These are phyloP conservation scores for Exserohilum turcica DNA, from an alignment of 2,329 filamentous ascomycete species.

Conservation along the genomic window DNA sequence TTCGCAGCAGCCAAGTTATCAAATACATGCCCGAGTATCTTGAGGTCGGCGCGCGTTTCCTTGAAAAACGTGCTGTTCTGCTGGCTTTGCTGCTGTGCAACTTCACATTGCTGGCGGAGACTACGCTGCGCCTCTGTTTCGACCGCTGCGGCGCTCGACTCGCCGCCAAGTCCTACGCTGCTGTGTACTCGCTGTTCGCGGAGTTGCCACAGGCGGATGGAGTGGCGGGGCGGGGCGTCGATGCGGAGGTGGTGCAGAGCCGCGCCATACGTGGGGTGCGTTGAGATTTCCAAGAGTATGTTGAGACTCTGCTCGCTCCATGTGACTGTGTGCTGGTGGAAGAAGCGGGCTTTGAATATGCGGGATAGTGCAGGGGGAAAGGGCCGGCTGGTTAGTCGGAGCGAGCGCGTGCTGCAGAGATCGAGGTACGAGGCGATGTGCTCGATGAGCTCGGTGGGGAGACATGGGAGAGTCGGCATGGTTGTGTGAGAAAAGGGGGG, in stretches of 20 bases:
- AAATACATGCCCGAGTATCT: conserved; percentile 26
- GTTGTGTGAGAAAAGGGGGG: background rate
- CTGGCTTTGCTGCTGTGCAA: conserved; percentile 13
- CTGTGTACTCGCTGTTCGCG: conserved; percentile 15
- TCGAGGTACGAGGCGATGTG: conserved; percentile 27
- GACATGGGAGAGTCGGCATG: conserved; percentile 16
- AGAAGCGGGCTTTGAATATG: conserved; percentile 30
- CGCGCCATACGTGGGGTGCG: conserved; percentile 20
- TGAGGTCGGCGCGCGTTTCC: conserved; percentile 33
- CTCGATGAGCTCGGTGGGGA: conserved; percentile 35
- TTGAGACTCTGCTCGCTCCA: conserved; percentile 27
- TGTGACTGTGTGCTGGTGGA: conserved; percentile 20
- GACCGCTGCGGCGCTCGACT: too few species aligned
- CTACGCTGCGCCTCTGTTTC: background rate
- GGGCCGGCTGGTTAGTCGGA: conserved; percentile 25
- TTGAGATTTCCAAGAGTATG: conserved; percentile 21
- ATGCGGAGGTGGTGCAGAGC: conserved; percentile 28
- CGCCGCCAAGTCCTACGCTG: conserved; percentile 3
- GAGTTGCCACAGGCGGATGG: conserved; percentile 30
- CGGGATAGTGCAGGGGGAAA: conserved; percentile 24
- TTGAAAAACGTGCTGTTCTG: conserved; percentile 28
- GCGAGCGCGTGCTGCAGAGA: conserved; percentile 17
- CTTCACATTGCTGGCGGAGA: conserved; percentile 6
- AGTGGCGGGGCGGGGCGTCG: conserved; percentile 34
- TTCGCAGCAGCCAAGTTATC: conserved; percentile 2